Conservation (phyloP, 805 yeast species). For the Wickerhamiella kazuoi region DNA sequence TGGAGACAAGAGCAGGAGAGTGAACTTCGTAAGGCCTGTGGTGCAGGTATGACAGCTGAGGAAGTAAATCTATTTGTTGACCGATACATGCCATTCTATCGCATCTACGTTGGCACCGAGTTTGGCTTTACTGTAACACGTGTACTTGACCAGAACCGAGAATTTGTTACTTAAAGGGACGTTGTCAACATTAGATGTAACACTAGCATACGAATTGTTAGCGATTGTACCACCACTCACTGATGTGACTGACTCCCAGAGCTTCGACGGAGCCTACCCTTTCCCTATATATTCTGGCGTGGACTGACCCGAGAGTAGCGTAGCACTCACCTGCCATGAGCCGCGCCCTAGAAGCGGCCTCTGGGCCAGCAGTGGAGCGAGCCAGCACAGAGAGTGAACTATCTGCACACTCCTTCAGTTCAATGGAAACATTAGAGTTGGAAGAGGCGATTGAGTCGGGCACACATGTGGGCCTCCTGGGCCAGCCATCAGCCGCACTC, state of each 20-base stretch:
- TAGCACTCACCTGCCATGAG: no score
- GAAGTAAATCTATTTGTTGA: constrained; percentile 54
- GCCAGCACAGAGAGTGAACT: not conserved
- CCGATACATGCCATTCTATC: constrained; percentile 75
- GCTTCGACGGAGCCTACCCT: no score
- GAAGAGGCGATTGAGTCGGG: constrained; percentile 1
- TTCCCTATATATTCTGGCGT: no score
- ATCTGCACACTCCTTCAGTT: not conserved
- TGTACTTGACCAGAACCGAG: not conserved
- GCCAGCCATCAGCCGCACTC: constrained; percentile 12
- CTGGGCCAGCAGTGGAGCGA: no score
- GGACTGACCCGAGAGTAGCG: no score
- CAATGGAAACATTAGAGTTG: constrained; percentile 5
- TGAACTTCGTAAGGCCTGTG: constrained; percentile 32
- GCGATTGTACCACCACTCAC: no score
- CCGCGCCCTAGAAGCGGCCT: no score
- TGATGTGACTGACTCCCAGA: no score
- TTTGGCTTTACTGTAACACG: not conserved
- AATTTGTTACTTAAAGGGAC: no score
- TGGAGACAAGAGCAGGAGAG: constrained; percentile 75
- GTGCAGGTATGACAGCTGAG: constrained; percentile 65
- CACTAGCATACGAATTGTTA: no score
- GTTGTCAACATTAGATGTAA: no score
- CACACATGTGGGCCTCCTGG: constrained; percentile 10
- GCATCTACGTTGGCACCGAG: constrained; percentile 28